Conservation (phyloP, 2,329 filamentous ascomycete species). For the Stachybotrys echinatus region DNA sequence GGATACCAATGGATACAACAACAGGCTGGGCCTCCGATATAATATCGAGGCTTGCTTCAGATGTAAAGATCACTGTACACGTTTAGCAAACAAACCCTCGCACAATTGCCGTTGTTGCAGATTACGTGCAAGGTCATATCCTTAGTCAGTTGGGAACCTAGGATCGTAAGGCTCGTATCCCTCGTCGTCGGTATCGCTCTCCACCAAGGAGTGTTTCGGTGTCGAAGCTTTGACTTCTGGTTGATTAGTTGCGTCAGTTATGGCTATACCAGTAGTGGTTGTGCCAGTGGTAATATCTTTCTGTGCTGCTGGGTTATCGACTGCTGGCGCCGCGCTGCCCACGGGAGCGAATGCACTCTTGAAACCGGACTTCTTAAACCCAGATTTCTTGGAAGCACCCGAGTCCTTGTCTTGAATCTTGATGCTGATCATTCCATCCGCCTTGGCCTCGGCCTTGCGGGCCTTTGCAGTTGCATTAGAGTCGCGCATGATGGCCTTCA, state of each 20-base stretch:
- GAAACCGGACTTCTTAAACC: slow-evolving; percentile 79
- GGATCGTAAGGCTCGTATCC: slow-evolving; percentile 66
- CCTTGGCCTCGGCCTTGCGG: slow-evolving; percentile 65
- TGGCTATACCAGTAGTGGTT: slow-evolving; percentile 18
- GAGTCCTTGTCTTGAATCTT: slow-evolving; percentile 44
- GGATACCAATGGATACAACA: slow-evolving; percentile 27
- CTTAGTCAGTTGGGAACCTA: slow-evolving; percentile 54
- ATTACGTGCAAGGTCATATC: neutral
- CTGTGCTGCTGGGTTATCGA: slow-evolving; percentile 34
- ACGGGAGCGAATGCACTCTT: slow-evolving; percentile 67
- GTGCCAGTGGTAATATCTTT: neutral
- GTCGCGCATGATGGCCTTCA: slow-evolving; percentile 77
- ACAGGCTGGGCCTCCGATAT: slow-evolving; percentile 10
- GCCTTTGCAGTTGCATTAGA: slow-evolving; percentile 60
- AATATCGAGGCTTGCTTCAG: no score
- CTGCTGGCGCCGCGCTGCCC: slow-evolving; percentile 27
- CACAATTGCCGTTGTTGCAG: no score
- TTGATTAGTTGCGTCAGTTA: slow-evolving; percentile 10
- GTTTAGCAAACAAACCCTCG: no score
- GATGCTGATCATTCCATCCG: slow-evolving; percentile 63
- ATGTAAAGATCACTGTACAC: no score
- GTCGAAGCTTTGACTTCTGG: slow-evolving; percentile 10
- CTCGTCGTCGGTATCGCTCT: slow-evolving; percentile 65
- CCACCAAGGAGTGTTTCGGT: slow-evolving; percentile 23
- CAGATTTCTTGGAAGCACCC: slow-evolving; percentile 55